Evolutionary conservation across 495 filamentous ascomycete species (phyloP).

Genomic region (Xylaria castorea): DNA sequence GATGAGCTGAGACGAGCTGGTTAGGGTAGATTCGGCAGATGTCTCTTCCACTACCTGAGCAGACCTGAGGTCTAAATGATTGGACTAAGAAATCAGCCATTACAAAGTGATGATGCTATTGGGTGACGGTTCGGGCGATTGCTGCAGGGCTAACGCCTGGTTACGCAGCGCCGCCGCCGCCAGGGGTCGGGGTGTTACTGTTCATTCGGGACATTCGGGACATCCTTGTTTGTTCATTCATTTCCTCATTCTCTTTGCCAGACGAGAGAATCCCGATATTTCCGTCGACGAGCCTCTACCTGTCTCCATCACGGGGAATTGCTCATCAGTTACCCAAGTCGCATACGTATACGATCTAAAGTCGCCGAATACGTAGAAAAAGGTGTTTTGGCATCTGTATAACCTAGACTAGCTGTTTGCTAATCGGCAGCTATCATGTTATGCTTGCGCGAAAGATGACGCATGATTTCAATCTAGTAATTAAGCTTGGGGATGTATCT

Average conservation of each 20-base stretch:
- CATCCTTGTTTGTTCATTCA: not conserved
- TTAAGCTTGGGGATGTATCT: not conserved
- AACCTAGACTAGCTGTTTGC: not conserved
- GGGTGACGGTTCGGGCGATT: constrained; percentile 6
- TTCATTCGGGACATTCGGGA: constrained; percentile 11
- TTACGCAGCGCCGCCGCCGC: constrained; percentile 5
- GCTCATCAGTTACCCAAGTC: not conserved
- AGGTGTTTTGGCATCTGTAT: not conserved
- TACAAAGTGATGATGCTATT: constrained; percentile 13
- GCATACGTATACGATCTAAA: too few species aligned
- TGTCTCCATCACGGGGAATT: not conserved
- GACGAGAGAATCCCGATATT: not conserved
- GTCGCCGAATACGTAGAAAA: not conserved
- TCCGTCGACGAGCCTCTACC: not conserved
- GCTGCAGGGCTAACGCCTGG: constrained; percentile 21
- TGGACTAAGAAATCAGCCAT: constrained; percentile 10
- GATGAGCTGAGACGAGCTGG: constrained; percentile 25
- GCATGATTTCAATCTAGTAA: not conserved
- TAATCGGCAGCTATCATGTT: not conserved
- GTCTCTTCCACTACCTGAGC: constrained; percentile 13
- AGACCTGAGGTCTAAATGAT: constrained; percentile 6
- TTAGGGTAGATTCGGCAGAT: constrained; percentile 26
- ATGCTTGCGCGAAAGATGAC: not conserved
- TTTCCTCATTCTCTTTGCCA: not conserved
- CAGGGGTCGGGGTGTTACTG: constrained; percentile 4